Base-by-base conservation (phyloP, 352 stramenopile genomes). In the Phytopythium ostracodes region DNA sequence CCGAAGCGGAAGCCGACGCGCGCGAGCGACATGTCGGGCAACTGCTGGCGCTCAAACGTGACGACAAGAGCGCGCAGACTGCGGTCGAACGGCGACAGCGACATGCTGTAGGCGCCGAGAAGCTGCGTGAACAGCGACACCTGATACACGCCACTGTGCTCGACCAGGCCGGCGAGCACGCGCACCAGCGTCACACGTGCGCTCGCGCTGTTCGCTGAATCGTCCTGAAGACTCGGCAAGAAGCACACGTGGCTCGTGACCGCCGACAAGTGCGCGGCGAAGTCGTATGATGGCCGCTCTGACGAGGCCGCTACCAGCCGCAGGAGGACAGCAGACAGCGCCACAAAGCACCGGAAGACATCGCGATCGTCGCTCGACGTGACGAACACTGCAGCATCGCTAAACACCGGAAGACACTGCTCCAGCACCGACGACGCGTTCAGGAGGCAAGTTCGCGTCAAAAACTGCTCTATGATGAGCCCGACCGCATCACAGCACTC, bases 1-100 rank as follows among this genome's bases (percentile, higher is more conserved):
- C 84, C 81, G 56, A 95, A 95, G 58, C 84, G 84, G 59, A 89
- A 95, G 22, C 82, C 81, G 55, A 79, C 69, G 33, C 70, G 74
- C 20, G 58, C 61, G 0, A 79, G 60, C 20, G 72, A 77, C 35
- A 90, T 68, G n/a, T 87, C 65, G 5, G 91, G 72, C 27, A 91
- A 33, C 1, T 74, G 62, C n/a, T 59, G 35, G 4, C 31, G 31
- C 33, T 59, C 53, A 10, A 59, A 49, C n/a, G 24, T 15, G 33
- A 8, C 38, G 29, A 59, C 11, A 14, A 59, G 53, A 17, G 53
- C 53, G 17, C 84, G 77, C 25, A 94, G 43, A 29, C 75, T 58
- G 14, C 83, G 72, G 64, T 95, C 87, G 11, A 82, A 68, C 0
- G 66, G 49, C 27, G 77, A 87, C 0, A 93, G 64, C 38, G 84